Percentiles rank a stretch among this genome's conserved stretches.
phyloP scores from a whole-genome alignment of 2,329 filamentous ascomycete genomes.

The Fusarium sp. region DNA sequence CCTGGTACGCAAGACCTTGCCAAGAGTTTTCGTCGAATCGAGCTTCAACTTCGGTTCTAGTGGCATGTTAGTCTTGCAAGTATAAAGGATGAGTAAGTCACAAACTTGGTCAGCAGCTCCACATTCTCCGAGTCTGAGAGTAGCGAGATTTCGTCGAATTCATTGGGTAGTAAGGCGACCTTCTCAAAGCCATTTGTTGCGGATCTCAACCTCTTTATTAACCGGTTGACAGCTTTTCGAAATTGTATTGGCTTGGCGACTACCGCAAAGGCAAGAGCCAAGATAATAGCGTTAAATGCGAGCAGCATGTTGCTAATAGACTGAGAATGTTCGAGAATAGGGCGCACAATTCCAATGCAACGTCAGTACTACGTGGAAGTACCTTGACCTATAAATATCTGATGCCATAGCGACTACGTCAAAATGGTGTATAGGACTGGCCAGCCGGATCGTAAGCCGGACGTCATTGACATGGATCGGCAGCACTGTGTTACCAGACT shows the following conservation, averaged over 20 bases:
- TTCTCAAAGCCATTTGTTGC: background rate
- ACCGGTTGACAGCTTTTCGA: background rate
- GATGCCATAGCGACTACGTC: background rate
- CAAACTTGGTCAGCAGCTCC: conserved; percentile 1
- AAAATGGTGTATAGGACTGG: background rate
- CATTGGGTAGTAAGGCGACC: no score
- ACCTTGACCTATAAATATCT: background rate
- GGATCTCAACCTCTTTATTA: background rate
- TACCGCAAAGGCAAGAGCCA: background rate
- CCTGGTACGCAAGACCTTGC: conserved; percentile 7
- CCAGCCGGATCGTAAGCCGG: background rate
- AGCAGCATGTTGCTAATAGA: background rate
- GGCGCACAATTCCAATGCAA: background rate
- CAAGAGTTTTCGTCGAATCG: conserved; percentile 1
- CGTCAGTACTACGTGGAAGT: background rate
- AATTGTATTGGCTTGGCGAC: background rate
- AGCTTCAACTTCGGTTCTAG: background rate
- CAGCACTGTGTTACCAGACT: background rate
- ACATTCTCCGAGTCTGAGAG: background rate
- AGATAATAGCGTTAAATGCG: background rate
- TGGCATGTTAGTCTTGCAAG: background rate
- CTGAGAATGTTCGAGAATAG: background rate
- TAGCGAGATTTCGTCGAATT: background rate
- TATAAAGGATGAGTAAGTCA: background rate
- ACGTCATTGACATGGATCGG: background rate